Evolutionary conservation across 345 rosid species (phyloP).

Genomic region (Atalantia buxifolia): DNA sequence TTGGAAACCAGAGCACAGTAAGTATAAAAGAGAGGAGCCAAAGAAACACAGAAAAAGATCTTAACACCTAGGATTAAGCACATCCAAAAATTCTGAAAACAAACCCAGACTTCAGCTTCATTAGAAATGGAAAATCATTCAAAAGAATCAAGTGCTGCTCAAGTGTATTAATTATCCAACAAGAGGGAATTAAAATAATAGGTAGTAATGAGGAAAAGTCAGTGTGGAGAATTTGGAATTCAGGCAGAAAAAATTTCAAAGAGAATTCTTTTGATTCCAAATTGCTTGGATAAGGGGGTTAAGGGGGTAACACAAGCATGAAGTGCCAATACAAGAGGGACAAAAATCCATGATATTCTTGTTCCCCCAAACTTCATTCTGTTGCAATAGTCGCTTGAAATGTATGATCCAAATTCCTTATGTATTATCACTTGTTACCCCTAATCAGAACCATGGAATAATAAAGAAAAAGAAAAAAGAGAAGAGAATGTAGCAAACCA

Average conservation of each 20-base stretch:
- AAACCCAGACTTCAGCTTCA: not conserved
- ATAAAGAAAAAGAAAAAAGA: not conserved
- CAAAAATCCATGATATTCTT: not conserved
- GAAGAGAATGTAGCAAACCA: conserved; percentile 46
- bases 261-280: not conserved
- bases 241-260: not conserved
- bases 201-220: not conserved
- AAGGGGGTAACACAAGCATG: not conserved
- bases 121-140: not conserved
- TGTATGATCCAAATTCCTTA: not conserved
- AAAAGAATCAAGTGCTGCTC: not conserved
- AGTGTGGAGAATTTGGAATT: not conserved
- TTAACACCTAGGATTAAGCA: not conserved
- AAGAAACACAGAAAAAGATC: not conserved
- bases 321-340: not conserved
- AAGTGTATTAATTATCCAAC: not conserved
- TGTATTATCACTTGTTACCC: not conserved
- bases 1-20: not conserved
- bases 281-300: not conserved
- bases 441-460: not conserved
- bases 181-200: not conserved
- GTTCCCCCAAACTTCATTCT: not conserved
- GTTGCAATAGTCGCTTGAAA: no score
- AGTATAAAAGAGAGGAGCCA: not conserved
- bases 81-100: not conserved